Percentiles rank a stretch among this genome's conserved stretches.
Evolutionary conservation across 1,284 basidiomycete genomes (phyloP).

Genomic region (Cryptococcus sp.): DNA sequence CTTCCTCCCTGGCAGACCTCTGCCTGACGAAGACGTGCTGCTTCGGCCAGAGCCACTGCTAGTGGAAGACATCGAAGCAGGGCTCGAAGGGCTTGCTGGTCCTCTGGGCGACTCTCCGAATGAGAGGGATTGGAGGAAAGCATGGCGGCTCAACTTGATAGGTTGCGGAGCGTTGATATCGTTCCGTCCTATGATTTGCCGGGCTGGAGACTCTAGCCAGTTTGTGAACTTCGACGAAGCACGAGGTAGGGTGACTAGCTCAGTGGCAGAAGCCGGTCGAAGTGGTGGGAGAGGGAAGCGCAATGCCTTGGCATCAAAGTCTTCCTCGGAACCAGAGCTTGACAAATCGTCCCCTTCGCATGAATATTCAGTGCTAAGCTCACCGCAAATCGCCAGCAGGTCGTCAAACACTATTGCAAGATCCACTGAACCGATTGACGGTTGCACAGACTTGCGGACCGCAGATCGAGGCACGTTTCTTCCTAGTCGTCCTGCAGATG

Average conservation of each 20-base stretch:
- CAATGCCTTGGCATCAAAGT: constrained; percentile 10
- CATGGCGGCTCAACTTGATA: too few species aligned
- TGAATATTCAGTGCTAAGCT: constrained; percentile 12
- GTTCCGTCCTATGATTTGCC: not conserved
- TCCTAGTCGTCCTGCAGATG: too few species aligned
- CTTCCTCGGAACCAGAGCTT: not conserved
- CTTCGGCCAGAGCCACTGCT: too few species aligned
- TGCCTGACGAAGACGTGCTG: not conserved
- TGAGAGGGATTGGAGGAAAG: too few species aligned
- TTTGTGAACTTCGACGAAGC: not conserved
- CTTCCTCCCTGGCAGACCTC: constrained; percentile 12
- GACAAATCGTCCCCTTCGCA: constrained; percentile 9
- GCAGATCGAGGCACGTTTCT: too few species aligned
- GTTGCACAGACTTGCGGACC: too few species aligned
- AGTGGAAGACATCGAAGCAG: too few species aligned
- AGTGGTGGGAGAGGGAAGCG: constrained; percentile 15
- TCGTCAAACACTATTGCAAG: constrained; percentile 28
- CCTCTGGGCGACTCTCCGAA: too few species aligned
- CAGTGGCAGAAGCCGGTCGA: not conserved
- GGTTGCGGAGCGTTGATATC: not conserved
- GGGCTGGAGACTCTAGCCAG: constrained; percentile 1
- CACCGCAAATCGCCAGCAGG: constrained; percentile 26
- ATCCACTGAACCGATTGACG: constrained; percentile 15
- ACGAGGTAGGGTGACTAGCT: not conserved
- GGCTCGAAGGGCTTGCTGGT: too few species aligned